Conservation (phyloP, 2,329 filamentous ascomycete species). For the Colletotrichum endophyticum region DNA sequence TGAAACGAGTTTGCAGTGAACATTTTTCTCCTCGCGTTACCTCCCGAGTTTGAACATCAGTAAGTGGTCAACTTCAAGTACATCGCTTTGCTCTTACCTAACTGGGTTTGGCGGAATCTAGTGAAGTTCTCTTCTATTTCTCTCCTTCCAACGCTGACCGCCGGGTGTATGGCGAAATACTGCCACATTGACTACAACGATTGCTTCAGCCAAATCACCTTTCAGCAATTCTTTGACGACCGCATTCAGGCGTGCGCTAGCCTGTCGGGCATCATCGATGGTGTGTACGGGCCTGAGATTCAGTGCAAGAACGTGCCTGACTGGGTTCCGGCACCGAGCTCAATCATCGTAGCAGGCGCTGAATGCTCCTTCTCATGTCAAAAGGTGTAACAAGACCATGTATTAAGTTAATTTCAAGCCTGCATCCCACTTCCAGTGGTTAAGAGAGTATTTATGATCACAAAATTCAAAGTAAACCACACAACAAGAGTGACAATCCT, state of each 20-base stretch:
- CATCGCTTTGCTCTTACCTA: neutral
- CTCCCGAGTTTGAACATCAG: neutral
- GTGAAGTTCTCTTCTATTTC: neutral
- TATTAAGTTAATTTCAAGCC: neutral
- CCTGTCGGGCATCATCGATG: neutral
- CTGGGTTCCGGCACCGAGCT: neutral
- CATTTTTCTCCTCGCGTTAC: neutral
- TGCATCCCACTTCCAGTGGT: rapidly evolving
- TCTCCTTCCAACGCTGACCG: neutral
- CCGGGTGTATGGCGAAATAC: neutral
- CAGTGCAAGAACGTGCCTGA: neutral
- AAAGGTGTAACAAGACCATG: neutral
- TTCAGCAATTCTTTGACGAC: neutral
- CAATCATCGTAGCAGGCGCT: neutral
- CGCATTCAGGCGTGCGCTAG: neutral
- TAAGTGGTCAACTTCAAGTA: neutral
- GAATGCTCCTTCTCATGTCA: neutral
- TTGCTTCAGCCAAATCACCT: neutral
- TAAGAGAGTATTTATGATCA: rapidly evolving
- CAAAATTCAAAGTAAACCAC: neutral
- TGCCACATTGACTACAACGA: neutral
- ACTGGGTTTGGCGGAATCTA: neutral
- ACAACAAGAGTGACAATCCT: neutral
- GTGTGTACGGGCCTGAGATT: neutral
- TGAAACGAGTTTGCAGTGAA: neutral